A percentile compares a stretch with the other conserved stretches of the same genome.
Evolutionary conservation across 371 early-diverging fungal species (phyloP).

Genomic region (Capillidium heterosporum): DNA sequence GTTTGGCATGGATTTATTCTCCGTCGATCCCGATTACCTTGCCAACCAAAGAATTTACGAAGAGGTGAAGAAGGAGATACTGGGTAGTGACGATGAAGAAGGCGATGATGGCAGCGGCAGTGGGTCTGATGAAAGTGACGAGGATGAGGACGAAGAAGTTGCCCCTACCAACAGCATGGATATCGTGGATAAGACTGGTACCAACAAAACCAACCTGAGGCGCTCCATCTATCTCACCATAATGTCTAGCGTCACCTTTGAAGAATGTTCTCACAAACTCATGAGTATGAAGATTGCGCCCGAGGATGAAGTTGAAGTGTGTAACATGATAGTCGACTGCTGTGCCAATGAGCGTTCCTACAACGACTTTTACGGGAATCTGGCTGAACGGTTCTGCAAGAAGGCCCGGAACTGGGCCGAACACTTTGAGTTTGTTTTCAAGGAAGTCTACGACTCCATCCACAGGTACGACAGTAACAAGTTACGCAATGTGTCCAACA

Average conservation of each 20-base stretch:
- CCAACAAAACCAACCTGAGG: constrained; percentile 72
- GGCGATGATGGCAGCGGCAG: constrained; percentile 23
- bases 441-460: constrained; percentile 69
- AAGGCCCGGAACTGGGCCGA: constrained; percentile 63
- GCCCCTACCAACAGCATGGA: constrained; percentile 13
- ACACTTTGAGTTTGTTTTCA: constrained; percentile 57
- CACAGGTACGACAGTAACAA: constrained; percentile 89
- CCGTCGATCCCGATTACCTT: constrained; percentile 57
- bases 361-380: constrained; percentile 77
- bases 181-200: constrained; percentile 81
- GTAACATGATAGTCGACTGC: constrained; percentile 94
- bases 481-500: constrained; percentile 79
- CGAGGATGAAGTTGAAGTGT: constrained; percentile 78
- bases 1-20: constrained; percentile 39
- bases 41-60: constrained; percentile 71
- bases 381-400: constrained; percentile 89
- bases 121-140: constrained; percentile 18
- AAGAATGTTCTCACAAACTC: constrained; percentile 91
- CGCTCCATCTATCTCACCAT: constrained; percentile 87
- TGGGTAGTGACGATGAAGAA: constrained; percentile 35
- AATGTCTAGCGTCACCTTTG: constrained; percentile 89
- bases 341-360: constrained; percentile 91
- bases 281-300: constrained; percentile 64
- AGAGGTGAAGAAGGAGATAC: constrained; percentile 66
- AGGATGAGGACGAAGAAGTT: constrained; percentile 29